Conservation (phyloP, 148 eudicot species). For the Rhododendron simsii region DNA sequence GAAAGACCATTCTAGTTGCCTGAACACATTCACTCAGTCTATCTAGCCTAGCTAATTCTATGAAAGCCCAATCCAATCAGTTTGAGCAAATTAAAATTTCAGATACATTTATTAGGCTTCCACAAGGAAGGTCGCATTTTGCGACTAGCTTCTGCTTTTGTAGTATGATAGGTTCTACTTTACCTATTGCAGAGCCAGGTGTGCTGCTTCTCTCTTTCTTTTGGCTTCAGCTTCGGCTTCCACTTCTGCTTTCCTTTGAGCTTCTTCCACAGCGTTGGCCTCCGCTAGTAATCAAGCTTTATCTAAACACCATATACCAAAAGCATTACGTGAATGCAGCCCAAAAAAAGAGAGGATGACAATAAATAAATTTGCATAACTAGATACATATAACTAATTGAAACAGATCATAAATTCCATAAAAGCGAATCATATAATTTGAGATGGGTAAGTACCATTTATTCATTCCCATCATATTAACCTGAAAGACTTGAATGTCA, state of each 20-base stretch:
- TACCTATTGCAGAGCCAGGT: slow-evolving; percentile 84
- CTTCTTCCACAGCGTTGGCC: slow-evolving; percentile 87
- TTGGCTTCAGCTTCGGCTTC: slow-evolving; percentile 88
- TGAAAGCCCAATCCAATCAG: neutral
- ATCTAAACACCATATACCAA: slow-evolving; percentile 33
- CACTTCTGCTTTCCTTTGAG: slow-evolving; percentile 64
- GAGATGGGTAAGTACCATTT: too few relatives aligned
- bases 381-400: too few relatives aligned
- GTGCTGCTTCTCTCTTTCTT: slow-evolving; percentile 93
- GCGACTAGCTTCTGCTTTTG: neutral
- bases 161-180: neutral
- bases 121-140: neutral
- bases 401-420: too few relatives aligned
- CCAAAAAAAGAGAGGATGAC: neutral
- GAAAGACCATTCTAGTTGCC: too few relatives aligned
- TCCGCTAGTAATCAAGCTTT: slow-evolving; percentile 91
- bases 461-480: too few relatives aligned
- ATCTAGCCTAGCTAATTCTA: too few relatives aligned
- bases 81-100: neutral
- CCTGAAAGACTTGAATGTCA: too few relatives aligned
- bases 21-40: too few relatives aligned
- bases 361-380: neutral
- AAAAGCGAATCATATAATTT: too few relatives aligned
- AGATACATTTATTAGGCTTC: neutral
- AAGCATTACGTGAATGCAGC: neutral